Base-by-base conservation (phyloP, 2,329 filamentous ascomycete genomes). In the Escovopsis sp. region DNA sequence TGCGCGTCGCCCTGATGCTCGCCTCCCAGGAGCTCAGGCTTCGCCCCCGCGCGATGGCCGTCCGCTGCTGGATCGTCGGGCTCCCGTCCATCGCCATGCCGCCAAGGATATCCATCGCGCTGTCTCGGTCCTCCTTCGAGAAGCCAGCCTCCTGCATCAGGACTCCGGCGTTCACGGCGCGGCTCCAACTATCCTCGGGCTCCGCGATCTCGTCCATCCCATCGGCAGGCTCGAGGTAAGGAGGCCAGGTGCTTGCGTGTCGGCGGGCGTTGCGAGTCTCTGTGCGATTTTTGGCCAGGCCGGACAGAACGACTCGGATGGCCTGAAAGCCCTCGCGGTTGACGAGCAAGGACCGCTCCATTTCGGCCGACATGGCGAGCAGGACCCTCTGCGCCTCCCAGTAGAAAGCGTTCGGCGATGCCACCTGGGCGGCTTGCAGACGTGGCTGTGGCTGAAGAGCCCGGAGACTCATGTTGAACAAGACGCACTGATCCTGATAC, bases 71-170 rank as follows among this genome's bases (percentile, higher is more conserved):
- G 31, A 78, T 68, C 0, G 72, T 72, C 3, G 74, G 72, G 4
- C 65, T 61, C 4, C 62, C 61, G 40, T 68, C 63, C 2, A 54
- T 49, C 13, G 58, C 56, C 40, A 64, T 56, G 10, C 74, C 74
- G 16, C 70, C 71, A 1, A 76, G 50, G 13, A 66, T 61, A 36
- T 63, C 60, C 6, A 75, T 47, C 2, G 63, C 63, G 5, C 55
- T 49, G 42, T 78, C 72, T 25, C 61, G 50, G 3, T 60, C 48
- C 5, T 53, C 45, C 26, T 61, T 60, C 3, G 54, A 49, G 42
- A 73, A 77, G 1, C 74, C 74, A 12, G 70, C 65, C 43, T 71
- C 68, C 41, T 62, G 63, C 57, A 69, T 68, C 39, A 71, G 59
- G 27, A 63, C 52, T 5, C 72, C 65, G 1, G 69, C 70, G 39